phyloP scores from a whole-genome alignment of 805 yeast genomes.

The Lachancea waltii region DNA sequence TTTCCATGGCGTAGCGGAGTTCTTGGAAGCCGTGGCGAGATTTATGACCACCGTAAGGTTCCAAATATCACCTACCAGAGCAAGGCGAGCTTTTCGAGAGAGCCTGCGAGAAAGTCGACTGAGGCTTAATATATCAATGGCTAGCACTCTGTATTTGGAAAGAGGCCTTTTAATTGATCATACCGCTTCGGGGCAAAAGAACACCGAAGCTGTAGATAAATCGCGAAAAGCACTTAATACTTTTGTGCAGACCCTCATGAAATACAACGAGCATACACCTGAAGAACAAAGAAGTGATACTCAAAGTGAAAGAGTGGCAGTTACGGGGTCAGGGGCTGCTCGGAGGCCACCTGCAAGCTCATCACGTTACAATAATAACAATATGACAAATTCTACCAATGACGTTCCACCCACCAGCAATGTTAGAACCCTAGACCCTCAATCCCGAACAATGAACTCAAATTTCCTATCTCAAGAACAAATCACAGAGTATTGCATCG shows the following conservation, averaged over 20 bases:
- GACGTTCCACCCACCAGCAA: not conserved
- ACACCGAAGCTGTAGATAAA: slow-evolving; percentile 6
- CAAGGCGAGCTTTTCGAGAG: not conserved
- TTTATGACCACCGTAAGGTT: not conserved
- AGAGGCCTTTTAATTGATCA: slow-evolving; percentile 19
- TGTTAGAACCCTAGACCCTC: slow-evolving; percentile 3
- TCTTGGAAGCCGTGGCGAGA: not conserved
- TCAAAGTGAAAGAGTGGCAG: not conserved
- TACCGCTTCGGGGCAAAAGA: slow-evolving; percentile 9
- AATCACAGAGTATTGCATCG: slow-evolving; percentile 27
- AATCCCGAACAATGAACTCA: slow-evolving; percentile 9
- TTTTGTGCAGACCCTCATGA: not conserved
- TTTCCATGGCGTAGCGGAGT: not conserved
- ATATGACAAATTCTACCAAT: not conserved
- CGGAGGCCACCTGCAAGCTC: not conserved
- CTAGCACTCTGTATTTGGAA: slow-evolving; percentile 11
- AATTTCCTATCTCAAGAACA: slow-evolving; percentile 26
- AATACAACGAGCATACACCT: slow-evolving; percentile 1
- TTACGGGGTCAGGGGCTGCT: not conserved
- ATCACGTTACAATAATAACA: slow-evolving; percentile 3
- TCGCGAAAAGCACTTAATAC: not conserved
- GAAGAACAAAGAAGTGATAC: not conserved
- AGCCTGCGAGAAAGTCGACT: not conserved
- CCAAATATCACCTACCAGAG: not conserved
- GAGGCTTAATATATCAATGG: not conserved